These are phyloP conservation scores for Lavandula angustifolia DNA, from an alignment of 257 asterid genomes.

Conservation along the genomic window DNA sequence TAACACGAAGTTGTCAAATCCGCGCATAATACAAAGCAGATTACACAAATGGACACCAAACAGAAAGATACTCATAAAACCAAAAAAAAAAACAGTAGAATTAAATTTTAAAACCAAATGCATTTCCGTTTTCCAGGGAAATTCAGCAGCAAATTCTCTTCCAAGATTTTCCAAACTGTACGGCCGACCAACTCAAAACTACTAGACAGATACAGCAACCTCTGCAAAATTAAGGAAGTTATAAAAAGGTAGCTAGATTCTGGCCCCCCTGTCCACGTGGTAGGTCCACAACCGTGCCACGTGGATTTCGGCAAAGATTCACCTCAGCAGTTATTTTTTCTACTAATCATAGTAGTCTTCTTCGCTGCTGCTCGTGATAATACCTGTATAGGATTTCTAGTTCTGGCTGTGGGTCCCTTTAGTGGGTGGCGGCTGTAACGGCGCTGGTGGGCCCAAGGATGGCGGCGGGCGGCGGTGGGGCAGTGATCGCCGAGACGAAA, in stretches of 20 bases:
- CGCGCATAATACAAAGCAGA: slow-evolving; percentile 46
- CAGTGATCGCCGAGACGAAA: slow-evolving; percentile 28
- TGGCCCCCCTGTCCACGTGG: slow-evolving; percentile 34
- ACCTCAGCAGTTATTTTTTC: slow-evolving; percentile 12
- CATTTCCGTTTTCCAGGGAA: background rate
- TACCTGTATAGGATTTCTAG: too few relatives aligned
- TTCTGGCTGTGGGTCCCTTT: slow-evolving; percentile 15
- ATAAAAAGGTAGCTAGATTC: slow-evolving; percentile 9
- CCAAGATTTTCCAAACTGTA: slow-evolving; percentile 36
- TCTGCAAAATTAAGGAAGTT: slow-evolving; percentile 16
- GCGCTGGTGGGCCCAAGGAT: slow-evolving; percentile 33
- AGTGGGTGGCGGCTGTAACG: slow-evolving; percentile 53
- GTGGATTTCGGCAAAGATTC: slow-evolving; percentile 26
- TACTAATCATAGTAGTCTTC: background rate
- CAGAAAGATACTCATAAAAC: background rate
- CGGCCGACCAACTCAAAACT: slow-evolving; percentile 43
- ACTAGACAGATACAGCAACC: slow-evolving; percentile 38
- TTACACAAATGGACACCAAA: slow-evolving; percentile 30
- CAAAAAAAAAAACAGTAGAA: background rate
- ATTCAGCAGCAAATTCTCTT: slow-evolving; percentile 28
- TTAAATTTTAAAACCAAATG: slow-evolving; percentile 12
- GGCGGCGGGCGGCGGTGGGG: slow-evolving; percentile 34
- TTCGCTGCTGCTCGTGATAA: too few relatives aligned
- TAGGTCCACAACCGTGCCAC: slow-evolving; percentile 22
- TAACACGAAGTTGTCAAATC: slow-evolving; percentile 41